Conservation (phyloP, 140 eudicot genomes). For the Cichorium intybus region DNA sequence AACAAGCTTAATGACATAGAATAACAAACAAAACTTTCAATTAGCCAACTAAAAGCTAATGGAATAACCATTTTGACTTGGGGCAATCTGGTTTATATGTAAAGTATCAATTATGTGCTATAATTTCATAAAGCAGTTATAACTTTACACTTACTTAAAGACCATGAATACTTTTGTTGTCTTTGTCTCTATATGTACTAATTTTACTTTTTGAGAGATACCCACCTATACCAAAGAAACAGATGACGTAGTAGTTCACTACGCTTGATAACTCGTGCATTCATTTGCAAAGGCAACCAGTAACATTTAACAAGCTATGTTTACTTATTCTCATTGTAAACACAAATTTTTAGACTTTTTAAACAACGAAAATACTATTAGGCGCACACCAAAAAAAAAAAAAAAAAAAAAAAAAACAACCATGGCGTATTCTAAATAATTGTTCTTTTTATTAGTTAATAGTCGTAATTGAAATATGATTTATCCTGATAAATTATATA, state of each 20-base stretch:
- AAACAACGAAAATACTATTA: no score
- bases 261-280: not conserved
- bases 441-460: no score
- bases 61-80: not conserved
- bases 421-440: no score
- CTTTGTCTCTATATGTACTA: not conserved
- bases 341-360: no score
- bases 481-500: no score
- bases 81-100: conserved; percentile 2
- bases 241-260: not conserved
- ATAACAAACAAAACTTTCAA: not conserved
- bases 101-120: conserved; percentile 8
- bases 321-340: no score
- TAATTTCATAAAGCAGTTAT: not conserved
- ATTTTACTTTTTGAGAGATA: conserved; percentile 7
- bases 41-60: conserved; percentile 8
- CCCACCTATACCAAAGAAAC: not conserved
- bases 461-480: no score
- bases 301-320: no score
- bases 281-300: not conserved
- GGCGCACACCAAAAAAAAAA: no score
- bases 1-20: not conserved
- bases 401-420: no score
- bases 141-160: not conserved
- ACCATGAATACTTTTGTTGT: not conserved